Conservation (phyloP, 2,329 filamentous ascomycete species). For the Fusarium odoratissimum region DNA sequence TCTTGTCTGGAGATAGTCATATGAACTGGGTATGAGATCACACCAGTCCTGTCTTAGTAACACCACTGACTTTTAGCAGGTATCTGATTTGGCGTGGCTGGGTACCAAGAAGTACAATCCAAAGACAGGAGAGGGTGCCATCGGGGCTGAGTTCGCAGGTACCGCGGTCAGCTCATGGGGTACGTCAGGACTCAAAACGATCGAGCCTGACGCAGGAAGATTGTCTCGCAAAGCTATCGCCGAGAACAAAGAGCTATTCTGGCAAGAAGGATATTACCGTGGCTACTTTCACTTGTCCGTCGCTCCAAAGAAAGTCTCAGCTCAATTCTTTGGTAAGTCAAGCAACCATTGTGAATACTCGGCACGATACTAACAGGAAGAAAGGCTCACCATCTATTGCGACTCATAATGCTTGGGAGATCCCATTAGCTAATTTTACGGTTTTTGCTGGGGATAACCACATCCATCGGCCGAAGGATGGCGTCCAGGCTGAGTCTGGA, state of each 20-base stretch:
- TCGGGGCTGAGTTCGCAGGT: background rate
- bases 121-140: background rate
- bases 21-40: background rate
- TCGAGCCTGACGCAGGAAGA: background rate
- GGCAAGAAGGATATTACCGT: background rate
- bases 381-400: background rate
- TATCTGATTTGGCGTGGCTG: slow-evolving; percentile 1
- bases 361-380: rapidly evolving
- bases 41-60: rapidly evolving
- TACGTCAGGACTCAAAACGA: background rate
- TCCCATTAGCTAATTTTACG: background rate
- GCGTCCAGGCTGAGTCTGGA: background rate
- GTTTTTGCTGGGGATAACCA: background rate
- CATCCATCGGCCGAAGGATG: background rate
- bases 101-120: background rate
- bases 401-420: background rate
- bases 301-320: background rate
- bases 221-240: background rate
- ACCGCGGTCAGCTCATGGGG: background rate
- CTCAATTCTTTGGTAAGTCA: slow-evolving; percentile 1
- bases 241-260: background rate
- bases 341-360: rapidly evolving
- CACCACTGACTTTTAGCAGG: background rate
- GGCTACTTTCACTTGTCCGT: background rate
- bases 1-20: background rate